These are phyloP conservation scores for Ceratobasidium sp. DNA, from an alignment of 1,284 basidiomycete genomes.

Conservation along the genomic window DNA sequence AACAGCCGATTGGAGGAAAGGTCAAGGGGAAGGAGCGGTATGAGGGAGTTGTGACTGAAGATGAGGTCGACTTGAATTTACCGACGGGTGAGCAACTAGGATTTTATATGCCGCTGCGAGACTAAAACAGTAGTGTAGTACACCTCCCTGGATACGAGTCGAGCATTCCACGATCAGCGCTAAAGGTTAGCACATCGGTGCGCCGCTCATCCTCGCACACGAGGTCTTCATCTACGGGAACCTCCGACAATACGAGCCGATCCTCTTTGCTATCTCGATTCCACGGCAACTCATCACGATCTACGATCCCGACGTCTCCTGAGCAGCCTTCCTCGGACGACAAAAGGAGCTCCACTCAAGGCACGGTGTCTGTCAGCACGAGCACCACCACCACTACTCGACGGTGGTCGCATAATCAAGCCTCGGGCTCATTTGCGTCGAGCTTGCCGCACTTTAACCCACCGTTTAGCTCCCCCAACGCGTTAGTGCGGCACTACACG, in stretches of 20 bases:
- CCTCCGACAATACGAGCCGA: conserved; percentile 22
- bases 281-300: conserved; percentile 23
- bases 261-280: conserved; percentile 37
- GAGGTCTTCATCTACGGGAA: background rate
- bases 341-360: conserved; percentile 11
- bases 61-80: conserved; percentile 43
- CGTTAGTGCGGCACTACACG: conserved; percentile 72
- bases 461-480: conserved; percentile 49
- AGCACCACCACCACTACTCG: background rate
- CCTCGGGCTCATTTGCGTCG: conserved; percentile 24
- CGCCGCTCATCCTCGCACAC: conserved; percentile 1
- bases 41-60: conserved; percentile 44
- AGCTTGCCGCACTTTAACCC: conserved; percentile 29
- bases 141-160: conserved; percentile 35
- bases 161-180: background rate
- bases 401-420: conserved; percentile 34
- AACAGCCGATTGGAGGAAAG: conserved; percentile 55
- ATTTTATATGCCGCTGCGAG: background rate
- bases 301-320: background rate
- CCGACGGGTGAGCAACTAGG: conserved; percentile 22
- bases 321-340: conserved; percentile 9
- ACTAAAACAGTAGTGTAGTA: conserved; percentile 7
- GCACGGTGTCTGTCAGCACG: conserved; percentile 16
- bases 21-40: conserved; percentile 50
- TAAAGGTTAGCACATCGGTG: background rate